Conservation (phyloP, 1,284 basidiomycete genomes). For the Trametes versicolor region DNA sequence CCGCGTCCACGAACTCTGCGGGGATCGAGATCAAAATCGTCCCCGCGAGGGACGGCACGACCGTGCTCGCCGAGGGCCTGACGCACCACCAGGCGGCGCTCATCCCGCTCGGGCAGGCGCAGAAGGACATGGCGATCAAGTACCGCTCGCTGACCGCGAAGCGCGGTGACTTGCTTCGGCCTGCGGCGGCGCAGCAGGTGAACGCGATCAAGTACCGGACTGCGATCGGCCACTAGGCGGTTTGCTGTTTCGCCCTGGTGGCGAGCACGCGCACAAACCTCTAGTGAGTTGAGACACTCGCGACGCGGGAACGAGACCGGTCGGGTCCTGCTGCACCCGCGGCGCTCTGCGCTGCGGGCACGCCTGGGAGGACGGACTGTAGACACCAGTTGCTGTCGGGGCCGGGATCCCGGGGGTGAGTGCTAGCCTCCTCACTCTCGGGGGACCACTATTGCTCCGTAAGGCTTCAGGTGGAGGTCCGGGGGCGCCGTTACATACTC, state of each 20-base stretch:
- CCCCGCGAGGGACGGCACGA: constrained; percentile 19
- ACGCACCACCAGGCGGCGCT: constrained; percentile 28
- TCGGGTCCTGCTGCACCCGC: neutral
- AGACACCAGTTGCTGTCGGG: constrained; percentile 12
- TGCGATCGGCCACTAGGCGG: constrained; percentile 9
- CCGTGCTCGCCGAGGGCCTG: constrained; percentile 29
- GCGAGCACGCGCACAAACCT: constrained; percentile 1
- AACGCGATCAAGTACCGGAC: constrained; percentile 22
- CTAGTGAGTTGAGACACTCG: neutral
- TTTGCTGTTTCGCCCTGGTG: constrained; percentile 6
- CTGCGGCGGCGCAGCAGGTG: constrained; percentile 20
- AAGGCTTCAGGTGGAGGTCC: constrained; percentile 3
- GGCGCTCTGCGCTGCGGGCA: constrained; percentile 5
- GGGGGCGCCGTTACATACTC: neutral
- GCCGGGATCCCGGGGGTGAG: constrained; percentile 9
- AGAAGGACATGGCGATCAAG: constrained; percentile 28
- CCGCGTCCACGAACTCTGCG: constrained; percentile 8
- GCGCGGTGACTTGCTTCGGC: constrained; percentile 19
- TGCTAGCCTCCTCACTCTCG: constrained; percentile 13
- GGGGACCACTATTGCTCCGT: neutral
- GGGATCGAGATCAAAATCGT: constrained; percentile 21
- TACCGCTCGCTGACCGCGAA: constrained; percentile 27
- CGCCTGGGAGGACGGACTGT: constrained; percentile 2
- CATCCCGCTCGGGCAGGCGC: constrained; percentile 22
- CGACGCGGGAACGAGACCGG: neutral